A percentile compares a stretch with the other conserved stretches of the same genome.
Evolutionary conservation across 257 asterid species (phyloP).

Genomic region (Gynochthodes officinalis): DNA sequence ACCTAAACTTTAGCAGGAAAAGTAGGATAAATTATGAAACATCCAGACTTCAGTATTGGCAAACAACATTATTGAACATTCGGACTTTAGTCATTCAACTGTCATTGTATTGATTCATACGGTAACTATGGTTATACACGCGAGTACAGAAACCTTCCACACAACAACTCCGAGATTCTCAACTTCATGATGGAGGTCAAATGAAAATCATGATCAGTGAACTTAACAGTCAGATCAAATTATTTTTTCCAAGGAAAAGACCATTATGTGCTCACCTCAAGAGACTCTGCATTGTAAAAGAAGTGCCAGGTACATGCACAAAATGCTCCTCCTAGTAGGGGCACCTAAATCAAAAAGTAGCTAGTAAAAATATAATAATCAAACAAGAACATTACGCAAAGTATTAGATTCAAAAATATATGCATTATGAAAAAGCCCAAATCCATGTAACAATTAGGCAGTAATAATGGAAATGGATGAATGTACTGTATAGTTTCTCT

Average conservation of each 20-base stretch:
- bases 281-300: slow-evolving; percentile 91
- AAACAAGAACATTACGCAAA: neutral
- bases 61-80: neutral
- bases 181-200: neutral
- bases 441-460: neutral
- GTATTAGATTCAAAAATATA: neutral
- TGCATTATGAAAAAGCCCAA: neutral
- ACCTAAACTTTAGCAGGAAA: neutral
- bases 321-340: slow-evolving; percentile 92
- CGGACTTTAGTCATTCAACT: neutral
- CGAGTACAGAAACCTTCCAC: neutral
- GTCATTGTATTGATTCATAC: neutral
- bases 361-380: slow-evolving; percentile 5
- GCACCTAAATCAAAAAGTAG: slow-evolving; percentile 57
- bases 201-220: neutral
- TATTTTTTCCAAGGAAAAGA: neutral
- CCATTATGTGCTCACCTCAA: slow-evolving; percentile 55
- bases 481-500: neutral
- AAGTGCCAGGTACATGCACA: slow-evolving; percentile 99
- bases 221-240: neutral
- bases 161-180: neutral
- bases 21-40: neutral
- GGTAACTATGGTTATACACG: neutral
- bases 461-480: neutral
- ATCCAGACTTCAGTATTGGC: neutral